Evolutionary conservation across 371 early-diverging fungal species (phyloP), one percentile per base, ranked within the genome.

Genomic region (Apophysomyces variabilis): DNA sequence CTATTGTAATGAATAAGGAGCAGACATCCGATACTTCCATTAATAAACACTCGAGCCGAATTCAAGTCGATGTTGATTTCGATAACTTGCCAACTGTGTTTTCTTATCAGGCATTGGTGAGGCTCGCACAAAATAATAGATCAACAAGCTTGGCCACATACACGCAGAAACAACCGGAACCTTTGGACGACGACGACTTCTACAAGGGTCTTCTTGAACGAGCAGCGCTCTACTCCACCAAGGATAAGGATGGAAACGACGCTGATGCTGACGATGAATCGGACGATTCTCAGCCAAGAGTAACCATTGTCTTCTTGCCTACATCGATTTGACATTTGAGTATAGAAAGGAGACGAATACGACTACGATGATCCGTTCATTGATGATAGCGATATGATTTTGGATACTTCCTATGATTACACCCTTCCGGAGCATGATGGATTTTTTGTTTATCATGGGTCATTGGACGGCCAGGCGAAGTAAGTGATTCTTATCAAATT

Each of bases 311-410:
- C 13, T 13, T 9, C 7, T 14, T 58, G 11, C 58, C 21, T 12
- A 32, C 5, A 16, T 16, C 2, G 58, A 58, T n/a, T 37, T 26
- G 13, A 50, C 38, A 36, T 38, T 18, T 37, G 54, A 9, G 13
- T 37, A 38, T 38, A 35, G 64, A 64, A 57, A 58, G 70, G 47
- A 11, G 69, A 69, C 37, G 70, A 76, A 5, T 83, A 83, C 54
- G 83, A 83, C 50, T 71, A 76, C 36, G 77, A 79, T 12, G 83
- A 83, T 71, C 80, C 79, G 9, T 83, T 83, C 56, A 83, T 83
- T 50, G 83, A 83, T 46, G 83, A 83, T 58, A 83, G 83, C 44
- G 83, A 83, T 16, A 69, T 78, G 71, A 68, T 79, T 64, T 60
- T 79, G 18, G 80, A 83, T 45, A 71, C 75, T 7, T 71, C 75